Evolutionary conservation across 441 rosid genomes (phyloP), one percentile per base, ranked within the genome.

Genomic region (Pelargonium exstipulatum): DNA sequence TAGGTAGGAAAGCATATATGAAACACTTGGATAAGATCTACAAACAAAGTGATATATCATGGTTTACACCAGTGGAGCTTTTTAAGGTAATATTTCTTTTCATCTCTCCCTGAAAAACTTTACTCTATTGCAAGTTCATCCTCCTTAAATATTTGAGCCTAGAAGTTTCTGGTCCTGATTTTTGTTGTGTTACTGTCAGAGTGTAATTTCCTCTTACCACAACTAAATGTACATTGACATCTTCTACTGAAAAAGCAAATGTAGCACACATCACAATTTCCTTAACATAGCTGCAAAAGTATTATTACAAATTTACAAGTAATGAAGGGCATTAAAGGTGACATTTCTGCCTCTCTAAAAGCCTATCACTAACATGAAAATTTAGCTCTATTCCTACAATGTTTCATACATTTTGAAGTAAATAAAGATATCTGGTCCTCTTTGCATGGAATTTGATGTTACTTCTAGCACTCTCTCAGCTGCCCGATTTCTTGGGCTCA

Each of bases 31-130:
- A 91, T 72, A 87, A 90, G 74, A 82, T 91, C 69, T 94, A 94
- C 77, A 86, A 82, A 83, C 89, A 86, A 77, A 91, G 89, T 90
- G 96, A 89, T 70, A 82, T 85, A 40, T 80, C 99, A 69, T 94
- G 99, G 99, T 94, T 91, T 83, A 94, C 99, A 64, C 97, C 99
- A 12, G 96, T 91, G 32, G 99, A 94, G 85, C 96, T 94, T 66
- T 94, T 90, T 75, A 94, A 91, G 97, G 97, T 90, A 75, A 74
- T 68, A 16, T 64, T 65, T 42, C 69, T 64, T 9, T 49, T 9
- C 6, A 9, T 55, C 24, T 53, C 60, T 16, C 9, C 24, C 60
- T 29, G 35, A 29, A 29, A 32, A 32, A 32, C 37, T 32, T 32
- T 32, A 32, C 37, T 32, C 4, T 32, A 32, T 32, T 43, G 48